Conservation (phyloP, 176 grass and related monocot species). For the Elymus sibiricus region DNA sequence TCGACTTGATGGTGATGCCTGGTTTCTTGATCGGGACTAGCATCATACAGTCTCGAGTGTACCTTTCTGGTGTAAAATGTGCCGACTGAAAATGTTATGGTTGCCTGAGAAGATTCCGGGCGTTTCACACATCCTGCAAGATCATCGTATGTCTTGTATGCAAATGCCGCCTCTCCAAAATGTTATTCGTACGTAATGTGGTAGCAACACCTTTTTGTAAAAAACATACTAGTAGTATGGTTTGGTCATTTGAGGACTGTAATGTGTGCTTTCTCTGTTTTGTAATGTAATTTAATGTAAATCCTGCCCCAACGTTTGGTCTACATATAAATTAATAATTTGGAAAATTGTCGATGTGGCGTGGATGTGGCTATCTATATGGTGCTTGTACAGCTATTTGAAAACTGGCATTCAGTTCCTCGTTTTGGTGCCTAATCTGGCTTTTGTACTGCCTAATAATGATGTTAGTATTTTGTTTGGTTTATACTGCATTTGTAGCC, state of each 20-base stretch:
- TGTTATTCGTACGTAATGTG: not conserved
- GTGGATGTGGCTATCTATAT: not conserved
- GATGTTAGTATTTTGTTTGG: not conserved
- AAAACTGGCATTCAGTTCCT: not conserved
- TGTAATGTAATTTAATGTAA: slow-evolving; percentile 3
- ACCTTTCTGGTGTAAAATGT: slow-evolving; percentile 66
- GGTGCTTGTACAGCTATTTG: not conserved
- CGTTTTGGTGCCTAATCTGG: not conserved
- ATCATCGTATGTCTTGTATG: slow-evolving; percentile 12
- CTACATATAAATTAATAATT: not conserved
- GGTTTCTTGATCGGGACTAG: slow-evolving; percentile 72
- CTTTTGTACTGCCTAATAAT: not conserved
- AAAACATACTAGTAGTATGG: not conserved
- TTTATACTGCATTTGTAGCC: not conserved
- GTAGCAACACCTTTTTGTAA: not conserved
- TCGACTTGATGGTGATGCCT: slow-evolving; percentile 95
- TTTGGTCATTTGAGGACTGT: slow-evolving; percentile 1
- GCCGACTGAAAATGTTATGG: slow-evolving; percentile 41
- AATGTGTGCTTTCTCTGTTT: not conserved
- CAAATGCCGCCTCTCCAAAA: not conserved
- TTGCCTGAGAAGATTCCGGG: not conserved
- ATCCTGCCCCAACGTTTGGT: not conserved
- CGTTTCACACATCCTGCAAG: not conserved
- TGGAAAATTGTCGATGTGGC: not conserved
- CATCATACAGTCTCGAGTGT: slow-evolving; percentile 68